Evolutionary conservation across 345 rosid species (phyloP), one percentile per base, ranked within the genome.

Genomic region (Orychophragmus violaceus): DNA sequence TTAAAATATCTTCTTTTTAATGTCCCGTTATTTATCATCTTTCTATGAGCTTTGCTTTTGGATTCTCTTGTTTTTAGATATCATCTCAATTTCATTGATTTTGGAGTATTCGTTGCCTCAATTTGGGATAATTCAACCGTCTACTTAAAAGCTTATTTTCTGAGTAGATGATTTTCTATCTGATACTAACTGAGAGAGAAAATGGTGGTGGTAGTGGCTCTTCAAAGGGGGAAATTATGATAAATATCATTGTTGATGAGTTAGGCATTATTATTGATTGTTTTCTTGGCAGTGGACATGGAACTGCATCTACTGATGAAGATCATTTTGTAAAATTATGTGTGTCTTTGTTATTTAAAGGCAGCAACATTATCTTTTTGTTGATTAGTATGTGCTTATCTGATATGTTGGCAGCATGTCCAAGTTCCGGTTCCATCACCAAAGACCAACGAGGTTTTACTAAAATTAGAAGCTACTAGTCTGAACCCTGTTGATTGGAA

Each of bases 401-500:
- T 35, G 32, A 50, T 50, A 50, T 50, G 55, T 44, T 59, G 56
- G 35, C 78, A 89, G 96, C 87, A 89, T 64, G 89, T 86, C 0
- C 80, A 89, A 53, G 82, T 86, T 23, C 83, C 82, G 0, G 76
- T 81, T 24, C 82, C 88, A 8, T 41, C 59, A 10, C 84, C 90
- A 0, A 81, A 77, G n/a, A 76, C 54, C 52, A 82, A 66, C 45
- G 93, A 89, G 78, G 79, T 85, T 52, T 71, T 77, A 73, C 6
- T 89, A n/a, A 89, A 81, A 68, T 3, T 82, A 37, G 88, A 89
- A 75, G 92, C 93, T 2, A 64, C 69, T 23, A 76, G 77, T 66
- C 14, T 89, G 5, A 89, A 89, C 72, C 93, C 96, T 8, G 66
- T 78, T 41, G 96, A 86, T 62, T 83, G 88, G 90, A 89, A 84